phyloP scores from a whole-genome alignment of 805 yeast species.

The Pichia gijzeniarum region DNA sequence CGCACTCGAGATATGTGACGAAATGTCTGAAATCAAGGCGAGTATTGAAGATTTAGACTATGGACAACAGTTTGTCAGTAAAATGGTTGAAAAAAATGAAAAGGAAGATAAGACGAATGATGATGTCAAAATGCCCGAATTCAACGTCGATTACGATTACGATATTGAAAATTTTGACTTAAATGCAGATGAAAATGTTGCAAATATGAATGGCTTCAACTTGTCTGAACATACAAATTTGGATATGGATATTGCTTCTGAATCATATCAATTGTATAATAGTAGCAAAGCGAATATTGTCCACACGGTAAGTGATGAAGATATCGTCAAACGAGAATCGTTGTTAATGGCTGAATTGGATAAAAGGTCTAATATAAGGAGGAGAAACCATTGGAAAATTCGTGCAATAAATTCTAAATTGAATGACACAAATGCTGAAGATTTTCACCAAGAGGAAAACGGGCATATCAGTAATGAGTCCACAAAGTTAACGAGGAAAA shows the following conservation, averaged over 20 bases:
- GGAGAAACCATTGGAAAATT: slow-evolving; percentile 10
- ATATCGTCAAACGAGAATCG: not conserved
- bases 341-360: slow-evolving; percentile 7
- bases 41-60: slow-evolving; percentile 7
- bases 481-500: not conserved
- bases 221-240: slow-evolving; percentile 3
- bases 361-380: not conserved
- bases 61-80: slow-evolving; percentile 5
- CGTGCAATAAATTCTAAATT: slow-evolving; percentile 5
- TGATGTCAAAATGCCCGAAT: slow-evolving; percentile 1
- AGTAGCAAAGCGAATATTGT: not conserved
- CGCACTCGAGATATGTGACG: slow-evolving; percentile 1
- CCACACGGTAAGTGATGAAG: slow-evolving; percentile 1
- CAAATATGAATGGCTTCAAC: not conserved
- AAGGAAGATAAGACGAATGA: not conserved
- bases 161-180: slow-evolving; percentile 11
- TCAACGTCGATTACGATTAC: slow-evolving; percentile 8
- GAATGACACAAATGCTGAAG: not conserved
- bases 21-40: slow-evolving; percentile 7
- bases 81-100: slow-evolving; percentile 6
- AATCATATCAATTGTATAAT: not conserved
- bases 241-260: not conserved
- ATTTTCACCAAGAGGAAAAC: not conserved
- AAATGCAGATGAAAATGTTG: not conserved
- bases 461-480: not conserved